Base-by-base conservation (phyloP, 352 stramenopile genomes). In the Pythium biforme region DNA sequence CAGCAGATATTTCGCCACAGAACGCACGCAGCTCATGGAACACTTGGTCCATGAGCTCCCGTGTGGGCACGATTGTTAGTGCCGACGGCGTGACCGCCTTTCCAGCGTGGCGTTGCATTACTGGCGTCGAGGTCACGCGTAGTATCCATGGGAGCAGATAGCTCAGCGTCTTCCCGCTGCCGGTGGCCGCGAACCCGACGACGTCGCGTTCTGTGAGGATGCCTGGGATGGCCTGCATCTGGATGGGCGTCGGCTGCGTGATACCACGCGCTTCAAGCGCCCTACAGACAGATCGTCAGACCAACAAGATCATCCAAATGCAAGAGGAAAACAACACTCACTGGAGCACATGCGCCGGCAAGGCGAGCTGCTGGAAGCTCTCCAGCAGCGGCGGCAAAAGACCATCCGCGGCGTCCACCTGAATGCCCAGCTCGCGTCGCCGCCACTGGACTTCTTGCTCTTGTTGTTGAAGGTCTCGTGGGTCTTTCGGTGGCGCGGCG, bases 41-140 rank as follows among this genome's bases (percentile, higher is more conserved):
- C 37, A 99, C 83, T 73, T 99, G 97, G 45, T 92, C 79, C 29
- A 97, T 96, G 45, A 99, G 81, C 74, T 99, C 97, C 51, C 95
- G 79, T 6, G 97, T 99, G 11, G 97, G 97, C 17, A 96, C 94
- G 8, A 99, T 59, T 9, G 99, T 70, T 22, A 99, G 59, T 0
- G 77, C 79, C 33, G 92, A 64, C 20, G 77, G 76, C 9, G 17
- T 5, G 5, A 49, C 34, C 2, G 33, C 22, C 0, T 12, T 47
- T 8, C 88, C 78, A n/a, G 81, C 73, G 11, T 70, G 75, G 12
- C 79, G 76, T 43, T 70, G 48, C 19, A 55, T 29, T 7, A 3
- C 8, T 11, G 27, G 27, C 1, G 27, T 29, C 11, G 48, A 29
- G 27, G 29, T 6, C 33, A 27, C 17, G 19, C 48, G 27, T 3